Evolutionary conservation across 2,329 filamentous ascomycete species (phyloP), one percentile per base, ranked within the genome.

Genomic region (Blumeria graminis): DNA sequence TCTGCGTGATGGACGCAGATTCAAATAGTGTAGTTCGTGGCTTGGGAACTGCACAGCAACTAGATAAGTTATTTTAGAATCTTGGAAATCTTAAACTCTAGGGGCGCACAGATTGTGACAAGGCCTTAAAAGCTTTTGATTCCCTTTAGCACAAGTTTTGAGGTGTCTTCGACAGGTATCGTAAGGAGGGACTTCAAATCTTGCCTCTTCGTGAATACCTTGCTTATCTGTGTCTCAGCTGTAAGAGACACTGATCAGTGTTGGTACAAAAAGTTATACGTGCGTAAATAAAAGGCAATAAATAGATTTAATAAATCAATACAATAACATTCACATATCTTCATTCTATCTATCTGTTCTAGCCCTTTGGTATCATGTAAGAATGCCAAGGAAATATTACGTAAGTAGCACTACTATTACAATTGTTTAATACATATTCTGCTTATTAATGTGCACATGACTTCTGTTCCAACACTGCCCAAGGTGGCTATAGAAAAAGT

Each of bases 191-290:
- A 50, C 46, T 50, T 50, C 38, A 50, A 50, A 50, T n/a, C 46
- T 50, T 50, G 46, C 16, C 46, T 50, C 46, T 50, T 50, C 22
- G 22, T 50, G 33, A 50, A 50, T 50, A 50, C 46, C 46, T 50
- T 28, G 46, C 46, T 50, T 50, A 50, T 50, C 46, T 50, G 46
- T 50, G 46, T 50, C 46, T 50, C 22, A 22, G 32, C 46, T 50
- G 46, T 33, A 50, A 50, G 46, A 50, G 46, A 50, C 46, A 50
- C 46, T 28, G 46, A 50, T 50, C 9, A 46, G 41, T 46, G 41
- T 46, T 46, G 41, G 41, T 46, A 46, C n/a, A 46, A 18, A 1
- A 46, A 1, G 22, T 4, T 16, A 16, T 46, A 16, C 10, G 41
- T 9, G 41, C 41, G n/a, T 13, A 46, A n/a, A n/a, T n/a, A n/a